Evolutionary conservation across 2,329 filamentous ascomycete species (phyloP), one percentile per base, ranked within the genome.

Genomic region (Zasmidium citrigriseum): DNA sequence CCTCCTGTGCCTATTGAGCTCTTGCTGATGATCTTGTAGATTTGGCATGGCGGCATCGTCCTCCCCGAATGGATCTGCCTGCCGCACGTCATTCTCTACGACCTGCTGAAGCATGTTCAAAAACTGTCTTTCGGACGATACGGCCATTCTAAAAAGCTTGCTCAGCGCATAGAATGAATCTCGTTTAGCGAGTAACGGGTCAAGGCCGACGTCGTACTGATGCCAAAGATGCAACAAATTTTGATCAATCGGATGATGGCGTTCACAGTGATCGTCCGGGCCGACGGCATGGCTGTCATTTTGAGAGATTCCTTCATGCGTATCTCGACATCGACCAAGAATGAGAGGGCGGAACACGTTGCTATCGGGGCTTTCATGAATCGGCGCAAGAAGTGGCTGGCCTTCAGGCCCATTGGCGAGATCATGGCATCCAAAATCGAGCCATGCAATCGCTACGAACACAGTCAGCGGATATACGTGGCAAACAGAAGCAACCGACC

Each of bases 81-180:
- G 34, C 5, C 18, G 7, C 4, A 41, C 14, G 4, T 41, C 34
- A 16, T 41, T n/a, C 16, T n/a, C 14, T 4, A 41, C 14, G 14
- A 41, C 7, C 4, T 7, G 14, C 14, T 41, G 34, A 4, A 41
- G 14, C 34, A 41, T 41, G 34, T 9, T 41, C 34, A 41, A 16
- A n/a, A 41, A 41, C 16, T 41, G 34, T 4, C 14, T 41, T 21
- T 55, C 53, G 3, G 45, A 55, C 16, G 24, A 25, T 12, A 20
- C 23, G 16, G 29, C 14, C 11, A 48, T 23, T 10, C 11, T 23
- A 18, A 46, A 49, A 11, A 55, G 7, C 11, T 10, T 20, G 21
- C 25, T 20, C 44, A 49, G 5, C 7, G 53, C 53, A 41, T 55
- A 49, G 20, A 55, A 55, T 10, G 53, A 48, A 34, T 41, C 22